Evolutionary conservation across 768 basidiomycete species (phyloP).

Genomic region (Collybia sp.): DNA sequence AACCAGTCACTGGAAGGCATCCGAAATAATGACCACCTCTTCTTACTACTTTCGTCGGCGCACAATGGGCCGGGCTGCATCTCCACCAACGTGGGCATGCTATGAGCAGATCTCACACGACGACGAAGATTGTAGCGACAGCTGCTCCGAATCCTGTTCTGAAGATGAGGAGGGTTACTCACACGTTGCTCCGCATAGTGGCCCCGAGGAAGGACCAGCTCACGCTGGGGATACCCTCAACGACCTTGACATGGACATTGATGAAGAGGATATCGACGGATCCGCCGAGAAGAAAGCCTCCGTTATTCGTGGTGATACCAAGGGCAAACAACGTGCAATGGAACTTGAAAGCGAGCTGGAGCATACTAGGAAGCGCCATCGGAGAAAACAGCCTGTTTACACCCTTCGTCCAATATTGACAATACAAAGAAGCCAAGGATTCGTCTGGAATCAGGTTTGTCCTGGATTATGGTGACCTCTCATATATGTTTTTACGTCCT

Average conservation of each 20-base stretch:
- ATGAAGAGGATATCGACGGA: conserved; percentile 28
- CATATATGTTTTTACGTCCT: not conserved
- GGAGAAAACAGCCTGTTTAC: conserved; percentile 52
- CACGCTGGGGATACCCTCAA: conserved; percentile 23
- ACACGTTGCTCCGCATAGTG: conserved; percentile 30
- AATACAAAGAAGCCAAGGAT: conserved; percentile 83
- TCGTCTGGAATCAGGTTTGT: conserved; percentile 87
- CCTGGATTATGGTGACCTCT: conserved; percentile 3
- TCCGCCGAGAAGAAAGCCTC: conserved; percentile 29
- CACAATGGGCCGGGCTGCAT: conserved; percentile 73
- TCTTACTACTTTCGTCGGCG: conserved; percentile 62
- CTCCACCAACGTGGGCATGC: conserved; percentile 85
- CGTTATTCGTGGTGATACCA: conserved; percentile 54
- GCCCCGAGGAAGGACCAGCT: conserved; percentile 20
- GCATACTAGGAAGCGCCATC: conserved; percentile 35
- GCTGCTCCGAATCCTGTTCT: conserved; percentile 60
- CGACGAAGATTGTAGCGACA: conserved; percentile 58
- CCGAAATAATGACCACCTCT: conserved; percentile 34
- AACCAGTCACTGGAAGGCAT: not conserved
- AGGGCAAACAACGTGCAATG: conserved; percentile 78
- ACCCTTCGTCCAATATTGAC: conserved; percentile 80
- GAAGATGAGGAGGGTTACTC: conserved; percentile 71
- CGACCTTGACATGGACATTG: conserved; percentile 58
- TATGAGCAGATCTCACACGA: conserved; percentile 84
- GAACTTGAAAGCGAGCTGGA: conserved; percentile 53